A percentile compares a stretch with the other conserved stretches of the same genome.
Conservation (phyloP, 2,329 filamentous ascomycete species). For the Fusarium neocosmosporiellum region DNA sequence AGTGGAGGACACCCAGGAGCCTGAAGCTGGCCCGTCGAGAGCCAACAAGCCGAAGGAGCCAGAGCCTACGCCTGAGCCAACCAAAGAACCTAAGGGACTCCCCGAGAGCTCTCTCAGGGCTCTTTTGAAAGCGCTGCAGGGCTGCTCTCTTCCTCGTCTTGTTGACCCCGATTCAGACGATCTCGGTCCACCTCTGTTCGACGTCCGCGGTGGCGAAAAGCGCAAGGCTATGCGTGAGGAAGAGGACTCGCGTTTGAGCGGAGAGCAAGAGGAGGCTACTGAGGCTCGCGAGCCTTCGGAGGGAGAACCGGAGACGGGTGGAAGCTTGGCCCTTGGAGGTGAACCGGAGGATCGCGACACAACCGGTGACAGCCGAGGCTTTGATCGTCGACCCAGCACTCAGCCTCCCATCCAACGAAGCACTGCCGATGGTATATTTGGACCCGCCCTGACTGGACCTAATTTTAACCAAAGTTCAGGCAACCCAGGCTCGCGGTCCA, state of each 20-base stretch:
- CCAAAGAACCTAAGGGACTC: conserved; percentile 10
- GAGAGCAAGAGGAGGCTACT: conserved; percentile 60
- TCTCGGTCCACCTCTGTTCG: conserved; percentile 78
- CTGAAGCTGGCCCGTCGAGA: conserved; percentile 41
- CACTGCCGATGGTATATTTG: conserved; percentile 64
- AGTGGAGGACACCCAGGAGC: conserved; percentile 44
- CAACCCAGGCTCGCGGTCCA: conserved; percentile 71
- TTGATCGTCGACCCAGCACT: conserved; percentile 72
- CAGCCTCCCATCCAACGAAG: conserved; percentile 82
- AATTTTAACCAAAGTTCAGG: conserved; percentile 61
- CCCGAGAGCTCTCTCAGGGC: conserved; percentile 47
- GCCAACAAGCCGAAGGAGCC: conserved; percentile 25
- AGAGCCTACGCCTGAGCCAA: conserved; percentile 16
- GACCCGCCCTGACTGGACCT: conserved; percentile 60
- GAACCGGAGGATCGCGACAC: conserved; percentile 86
- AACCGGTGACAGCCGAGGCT: conserved; percentile 60
- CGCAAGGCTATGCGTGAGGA: conserved; percentile 82
- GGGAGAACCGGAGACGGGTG: conserved; percentile 82
- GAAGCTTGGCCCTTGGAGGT: conserved; percentile 88
- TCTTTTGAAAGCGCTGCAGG: conserved; percentile 52
- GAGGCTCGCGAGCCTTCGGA: conserved; percentile 67
- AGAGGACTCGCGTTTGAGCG: conserved; percentile 64
- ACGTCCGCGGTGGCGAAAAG: conserved; percentile 83
- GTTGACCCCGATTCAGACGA: conserved; percentile 34
- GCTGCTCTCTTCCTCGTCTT: conserved; percentile 48